Percentiles rank a stretch among this genome's conserved stretches.
Conservation (phyloP, 169 alveolate species). For the Plasmodium vivax region DNA sequence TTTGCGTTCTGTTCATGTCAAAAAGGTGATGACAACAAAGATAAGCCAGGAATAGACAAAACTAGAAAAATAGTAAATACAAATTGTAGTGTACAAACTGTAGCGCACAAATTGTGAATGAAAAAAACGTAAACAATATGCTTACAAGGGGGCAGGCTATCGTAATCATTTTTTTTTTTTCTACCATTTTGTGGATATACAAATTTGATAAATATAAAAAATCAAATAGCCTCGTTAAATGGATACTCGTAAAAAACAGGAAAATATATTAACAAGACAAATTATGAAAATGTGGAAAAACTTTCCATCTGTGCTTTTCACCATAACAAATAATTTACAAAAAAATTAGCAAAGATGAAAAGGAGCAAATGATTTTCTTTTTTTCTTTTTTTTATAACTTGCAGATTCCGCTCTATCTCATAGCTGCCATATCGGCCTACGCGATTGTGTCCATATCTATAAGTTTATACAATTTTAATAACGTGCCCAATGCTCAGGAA, state of each 20-base stretch:
- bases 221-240: conserved; percentile 34
- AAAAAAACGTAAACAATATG: conserved; percentile 18
- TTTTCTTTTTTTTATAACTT: conserved; percentile 48
- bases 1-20: background rate
- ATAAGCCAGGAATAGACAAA: background rate
- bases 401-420: conserved; percentile 54
- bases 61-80: background rate
- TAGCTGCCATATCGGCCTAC: conserved; percentile 8
- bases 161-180: conserved; percentile 12
- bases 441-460: conserved; percentile 45
- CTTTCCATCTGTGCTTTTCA: background rate
- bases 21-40: background rate
- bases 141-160: conserved; percentile 61
- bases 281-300: background rate
- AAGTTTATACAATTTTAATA: conserved; percentile 58
- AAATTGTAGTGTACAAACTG: background rate
- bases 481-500: conserved; percentile 50
- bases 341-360: conserved; percentile 8
- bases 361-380: background rate
- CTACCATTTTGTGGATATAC: conserved; percentile 69
- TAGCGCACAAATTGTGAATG: background rate
- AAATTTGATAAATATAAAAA: conserved; percentile 65
- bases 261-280: conserved; percentile 3
- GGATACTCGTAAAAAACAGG: conserved; percentile 55
- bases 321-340: background rate